These are phyloP conservation scores for Clarireedia hainanense DNA, from an alignment of 2,329 filamentous ascomycete genomes.

Conservation along the genomic window DNA sequence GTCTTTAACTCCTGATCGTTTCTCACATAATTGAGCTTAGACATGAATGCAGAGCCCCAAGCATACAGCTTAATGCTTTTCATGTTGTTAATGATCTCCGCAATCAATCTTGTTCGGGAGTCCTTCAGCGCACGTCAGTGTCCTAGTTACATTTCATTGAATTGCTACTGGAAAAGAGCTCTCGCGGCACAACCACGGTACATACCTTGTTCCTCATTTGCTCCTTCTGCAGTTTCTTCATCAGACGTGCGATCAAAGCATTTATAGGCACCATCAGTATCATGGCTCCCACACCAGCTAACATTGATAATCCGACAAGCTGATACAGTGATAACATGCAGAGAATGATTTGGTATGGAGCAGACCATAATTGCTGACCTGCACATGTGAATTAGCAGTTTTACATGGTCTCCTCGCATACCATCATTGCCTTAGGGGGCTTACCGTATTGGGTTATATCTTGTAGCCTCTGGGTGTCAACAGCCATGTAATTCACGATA, in stretches of 20 bases:
- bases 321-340: slow-evolving; percentile 97
- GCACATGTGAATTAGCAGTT: too few relatives aligned
- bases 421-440: too few relatives aligned
- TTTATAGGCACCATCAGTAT: slow-evolving; percentile 96
- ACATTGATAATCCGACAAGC: slow-evolving; percentile 89
- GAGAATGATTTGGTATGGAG: slow-evolving; percentile 89
- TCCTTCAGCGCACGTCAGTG: slow-evolving; percentile 38
- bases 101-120: slow-evolving; percentile 82
- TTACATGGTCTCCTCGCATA: too few relatives aligned
- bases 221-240: slow-evolving; percentile 89
- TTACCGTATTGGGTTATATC: slow-evolving; percentile 81
- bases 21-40: slow-evolving; percentile 89
- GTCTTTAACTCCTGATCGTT: slow-evolving; percentile 96
- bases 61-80: slow-evolving; percentile 99
- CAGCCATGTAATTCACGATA: slow-evolving; percentile 99
- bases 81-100: slow-evolving; percentile 98
- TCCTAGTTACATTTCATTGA: too few relatives aligned
- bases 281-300: slow-evolving; percentile 93
- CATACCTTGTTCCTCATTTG: slow-evolving; percentile 92
- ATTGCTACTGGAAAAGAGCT: too few relatives aligned
- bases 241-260: slow-evolving; percentile 80
- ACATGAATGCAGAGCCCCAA: slow-evolving; percentile 96
- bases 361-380: slow-evolving; percentile 86
- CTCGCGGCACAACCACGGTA: too few relatives aligned
- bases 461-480: slow-evolving; percentile 90